phyloP scores from a whole-genome alignment of 345 rosid species.

The Gossypium anomalum region DNA sequence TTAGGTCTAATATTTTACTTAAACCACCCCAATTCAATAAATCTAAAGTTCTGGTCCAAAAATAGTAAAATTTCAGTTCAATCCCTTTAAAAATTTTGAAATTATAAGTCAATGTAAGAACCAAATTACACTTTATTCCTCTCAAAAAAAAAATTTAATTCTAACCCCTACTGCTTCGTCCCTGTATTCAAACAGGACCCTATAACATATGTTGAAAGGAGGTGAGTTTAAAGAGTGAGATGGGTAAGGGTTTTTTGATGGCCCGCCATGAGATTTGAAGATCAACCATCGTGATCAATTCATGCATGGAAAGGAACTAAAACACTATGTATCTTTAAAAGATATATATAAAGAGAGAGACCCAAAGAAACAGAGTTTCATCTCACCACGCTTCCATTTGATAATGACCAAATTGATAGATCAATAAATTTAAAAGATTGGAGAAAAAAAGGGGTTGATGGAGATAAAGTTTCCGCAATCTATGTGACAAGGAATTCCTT shows the following conservation, averaged over 20 bases:
- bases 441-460: not conserved
- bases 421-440: no score
- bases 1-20: no score
- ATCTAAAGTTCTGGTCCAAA: no score
- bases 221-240: not conserved
- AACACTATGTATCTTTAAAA: no score
- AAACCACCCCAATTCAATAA: no score
- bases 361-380: not conserved
- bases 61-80: no score
- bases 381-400: not conserved
- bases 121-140: no score
- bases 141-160: no score
- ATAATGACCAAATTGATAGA: not conserved
- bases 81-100: no score
- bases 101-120: no score
- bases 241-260: not conserved
- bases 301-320: not conserved
- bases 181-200: not conserved
- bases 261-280: not conserved
- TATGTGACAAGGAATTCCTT: not conserved
- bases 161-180: not conserved
- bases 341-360: not conserved
- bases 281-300: not conserved
- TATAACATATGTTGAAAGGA: no score
- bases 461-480: not conserved